Conservation (phyloP, 257 asterid species). For the Ilex aquifolium region DNA sequence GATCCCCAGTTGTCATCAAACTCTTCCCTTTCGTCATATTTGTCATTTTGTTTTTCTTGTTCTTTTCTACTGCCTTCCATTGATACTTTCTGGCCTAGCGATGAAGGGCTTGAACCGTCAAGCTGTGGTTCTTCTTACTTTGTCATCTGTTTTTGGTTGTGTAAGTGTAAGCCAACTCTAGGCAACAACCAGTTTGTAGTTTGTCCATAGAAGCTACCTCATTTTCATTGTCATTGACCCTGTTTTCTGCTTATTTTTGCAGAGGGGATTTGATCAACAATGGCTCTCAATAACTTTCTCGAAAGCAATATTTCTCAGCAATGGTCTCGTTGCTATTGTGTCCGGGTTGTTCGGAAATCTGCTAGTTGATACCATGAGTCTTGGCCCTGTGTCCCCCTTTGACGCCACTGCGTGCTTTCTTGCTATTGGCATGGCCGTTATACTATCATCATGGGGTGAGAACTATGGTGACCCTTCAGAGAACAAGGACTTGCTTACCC, state of each 20-base stretch:
- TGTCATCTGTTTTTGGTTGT: no score
- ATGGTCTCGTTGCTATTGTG: slow-evolving; percentile 90
- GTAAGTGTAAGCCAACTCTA: no score
- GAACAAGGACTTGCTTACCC: slow-evolving; percentile 80
- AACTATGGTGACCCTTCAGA: slow-evolving; percentile 92
- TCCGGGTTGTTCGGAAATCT: slow-evolving; percentile 87
- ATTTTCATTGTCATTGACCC: slow-evolving; percentile 8
- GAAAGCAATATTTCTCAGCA: slow-evolving; percentile 92
- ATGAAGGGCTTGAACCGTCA: no score
- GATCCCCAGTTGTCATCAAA: no score
- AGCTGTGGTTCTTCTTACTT: no score
- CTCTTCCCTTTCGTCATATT: no score
- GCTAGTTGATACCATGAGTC: slow-evolving; percentile 71
- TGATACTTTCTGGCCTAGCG: no score
- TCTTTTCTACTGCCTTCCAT: no score
- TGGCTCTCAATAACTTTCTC: slow-evolving; percentile 97
- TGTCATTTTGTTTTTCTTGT: no score
- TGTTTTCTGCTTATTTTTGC: slow-evolving; percentile 19
- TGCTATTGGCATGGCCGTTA: slow-evolving; percentile 87
- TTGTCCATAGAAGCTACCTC: not conserved
- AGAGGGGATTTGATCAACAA: slow-evolving; percentile 90
- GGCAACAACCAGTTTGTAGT: not conserved
- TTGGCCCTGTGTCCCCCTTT: slow-evolving; percentile 95
- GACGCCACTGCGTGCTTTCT: slow-evolving; percentile 85
- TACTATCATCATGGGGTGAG: slow-evolving; percentile 86